phyloP scores from a whole-genome alignment of 495 filamentous ascomycete species.

The Podospora didyma region DNA sequence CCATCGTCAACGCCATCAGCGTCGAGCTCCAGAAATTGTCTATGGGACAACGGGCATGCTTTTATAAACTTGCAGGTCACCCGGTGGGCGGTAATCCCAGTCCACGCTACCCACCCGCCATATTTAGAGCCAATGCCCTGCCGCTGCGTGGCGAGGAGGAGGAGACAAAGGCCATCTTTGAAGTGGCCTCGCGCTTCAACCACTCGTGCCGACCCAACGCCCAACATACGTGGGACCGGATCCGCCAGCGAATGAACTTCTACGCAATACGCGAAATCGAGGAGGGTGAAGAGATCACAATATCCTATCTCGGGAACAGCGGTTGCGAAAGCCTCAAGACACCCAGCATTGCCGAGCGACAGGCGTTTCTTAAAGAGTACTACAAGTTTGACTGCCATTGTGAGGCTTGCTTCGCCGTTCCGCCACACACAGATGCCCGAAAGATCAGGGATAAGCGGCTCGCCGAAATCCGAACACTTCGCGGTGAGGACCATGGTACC shows the following conservation, averaged over 20 bases:
- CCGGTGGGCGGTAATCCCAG: too few species aligned
- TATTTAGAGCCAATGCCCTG: neutral
- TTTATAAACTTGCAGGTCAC: too few species aligned
- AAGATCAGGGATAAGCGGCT: neutral
- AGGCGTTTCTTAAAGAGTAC: neutral
- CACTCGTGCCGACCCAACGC: neutral
- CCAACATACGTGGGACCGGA: neutral
- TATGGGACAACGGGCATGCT: neutral
- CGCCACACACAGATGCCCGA: neutral
- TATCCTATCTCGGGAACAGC: neutral
- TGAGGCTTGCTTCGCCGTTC: neutral
- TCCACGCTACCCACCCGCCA: neutral
- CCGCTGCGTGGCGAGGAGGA: neutral
- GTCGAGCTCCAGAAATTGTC: neutral
- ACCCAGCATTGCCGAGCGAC: neutral
- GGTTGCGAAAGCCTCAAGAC: neutral
- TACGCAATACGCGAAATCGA: neutral
- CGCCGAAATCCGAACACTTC: neutral
- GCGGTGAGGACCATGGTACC: neutral
- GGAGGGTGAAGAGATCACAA: neutral
- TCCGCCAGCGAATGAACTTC: neutral
- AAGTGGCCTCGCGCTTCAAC: neutral
- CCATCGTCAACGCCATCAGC: neutral
- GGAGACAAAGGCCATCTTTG: neutral
- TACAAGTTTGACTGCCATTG: neutral